Base-by-base conservation (phyloP, 352 stramenopile species). In the Globisporangium paddicum region DNA sequence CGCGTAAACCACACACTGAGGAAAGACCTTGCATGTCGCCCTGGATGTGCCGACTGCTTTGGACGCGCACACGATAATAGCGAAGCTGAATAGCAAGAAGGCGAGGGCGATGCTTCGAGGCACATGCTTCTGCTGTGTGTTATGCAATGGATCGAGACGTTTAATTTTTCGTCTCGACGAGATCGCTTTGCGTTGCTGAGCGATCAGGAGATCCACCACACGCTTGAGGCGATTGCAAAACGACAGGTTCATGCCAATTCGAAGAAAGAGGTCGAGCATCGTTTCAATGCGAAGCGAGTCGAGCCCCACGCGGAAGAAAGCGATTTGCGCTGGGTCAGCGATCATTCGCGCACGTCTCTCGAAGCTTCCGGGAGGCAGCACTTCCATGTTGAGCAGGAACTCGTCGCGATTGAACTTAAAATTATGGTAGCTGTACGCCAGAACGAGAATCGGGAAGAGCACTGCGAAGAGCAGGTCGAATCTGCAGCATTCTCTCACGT, bases 161-260 rank as follows among this genome's bases (percentile, higher is more conserved):
- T 26, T 46, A 47, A 2, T 18, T 49, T 9, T 30, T 38, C 10
- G n/a, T 7, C 11, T 50, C 10, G 11, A 16, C 30, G 58, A 3
- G 2, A 13, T 14, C 6, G 26, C 9, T 25, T 51, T 26, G 19
- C 47, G 28, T 23, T 62, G 32, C 8, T 32, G 35, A 2, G n/a
- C 37, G 10, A 72, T 61, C 0, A 73, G 50, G 1, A 67, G 51
- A 19, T 77, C 63, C 7, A 77, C 48, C 28, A 82, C 67, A 3
- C 70, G 62, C 40, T 73, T 69, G 56, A 80, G 73, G 18, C 71
- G 71, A 37, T 76, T 67, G 3, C 63, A 68, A 34, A 83, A 77
- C 2, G 60, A 61, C 8, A 73, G 2, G 54, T 73, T 79, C 58
- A 73, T 70, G 30, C 66, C 67, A 21, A 80, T 66, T 0, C 67